These are phyloP conservation scores for Heritiera littoralis DNA, from an alignment of 345 rosid genomes.

Conservation along the genomic window DNA sequence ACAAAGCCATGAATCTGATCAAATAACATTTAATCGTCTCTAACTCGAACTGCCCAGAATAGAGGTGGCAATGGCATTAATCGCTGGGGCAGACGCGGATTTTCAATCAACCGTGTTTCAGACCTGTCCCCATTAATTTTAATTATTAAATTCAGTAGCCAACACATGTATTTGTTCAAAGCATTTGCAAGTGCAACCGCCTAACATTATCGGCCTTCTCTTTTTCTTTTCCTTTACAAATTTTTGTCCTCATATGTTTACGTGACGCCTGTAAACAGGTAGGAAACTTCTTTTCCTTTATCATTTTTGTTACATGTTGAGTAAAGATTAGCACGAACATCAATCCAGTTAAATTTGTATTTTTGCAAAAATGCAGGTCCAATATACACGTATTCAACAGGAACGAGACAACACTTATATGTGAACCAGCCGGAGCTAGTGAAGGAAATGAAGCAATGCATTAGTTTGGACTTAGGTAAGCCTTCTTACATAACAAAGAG, in stretches of 20 bases:
- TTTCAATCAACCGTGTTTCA: conserved; percentile 9
- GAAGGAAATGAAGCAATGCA: conserved; percentile 69
- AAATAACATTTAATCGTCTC: not conserved
- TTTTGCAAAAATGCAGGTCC: conserved; percentile 42
- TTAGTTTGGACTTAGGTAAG: conserved; percentile 64
- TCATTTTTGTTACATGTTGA: not conserved
- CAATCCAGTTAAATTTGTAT: not conserved
- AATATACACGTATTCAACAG: conserved; percentile 72
- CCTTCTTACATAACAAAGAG: conserved; percentile 64
- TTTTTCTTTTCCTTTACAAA: too few species aligned
- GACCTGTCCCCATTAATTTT: not conserved
- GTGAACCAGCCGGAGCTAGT: conserved; percentile 68
- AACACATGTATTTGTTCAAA: not conserved
- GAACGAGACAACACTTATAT: conserved; percentile 65
- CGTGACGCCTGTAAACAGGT: not conserved
- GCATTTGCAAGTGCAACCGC: not conserved
- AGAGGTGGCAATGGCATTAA: not conserved
- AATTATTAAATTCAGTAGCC: not conserved
- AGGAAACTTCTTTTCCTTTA: not conserved
- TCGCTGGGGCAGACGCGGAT: not conserved
- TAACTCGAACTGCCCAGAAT: not conserved
- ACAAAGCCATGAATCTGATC: not conserved
- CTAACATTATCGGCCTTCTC: too few species aligned
- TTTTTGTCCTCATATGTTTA: not conserved
- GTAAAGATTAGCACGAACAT: not conserved